phyloP scores from a whole-genome alignment of 371 early-diverging fungal genomes.

The Syncephalastrum racemosum region DNA sequence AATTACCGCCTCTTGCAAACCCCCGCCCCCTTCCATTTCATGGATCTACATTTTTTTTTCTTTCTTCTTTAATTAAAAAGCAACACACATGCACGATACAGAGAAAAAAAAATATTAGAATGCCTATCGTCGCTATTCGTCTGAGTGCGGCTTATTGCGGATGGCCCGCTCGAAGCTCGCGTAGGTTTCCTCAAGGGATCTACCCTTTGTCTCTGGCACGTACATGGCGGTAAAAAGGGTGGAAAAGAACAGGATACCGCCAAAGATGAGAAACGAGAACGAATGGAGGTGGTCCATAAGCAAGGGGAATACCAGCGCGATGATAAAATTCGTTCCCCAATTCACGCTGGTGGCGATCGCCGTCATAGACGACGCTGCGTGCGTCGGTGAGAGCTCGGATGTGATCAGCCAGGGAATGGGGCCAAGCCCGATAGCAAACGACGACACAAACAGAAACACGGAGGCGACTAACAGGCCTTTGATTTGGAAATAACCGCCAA shows the following conservation, averaged over 20 bases:
- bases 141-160: no score
- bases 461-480: conserved; percentile 59
- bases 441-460: conserved; percentile 76
- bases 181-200: conserved; percentile 61
- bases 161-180: conserved; percentile 4
- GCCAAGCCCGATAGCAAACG: conserved; percentile 85
- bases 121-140: no score
- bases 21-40: no score
- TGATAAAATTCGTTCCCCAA: conserved; percentile 52
- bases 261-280: conserved; percentile 64
- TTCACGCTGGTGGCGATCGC: conserved; percentile 60
- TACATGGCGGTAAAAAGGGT: conserved; percentile 36
- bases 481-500: conserved; percentile 49
- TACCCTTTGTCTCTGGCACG: conserved; percentile 82
- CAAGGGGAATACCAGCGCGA: conserved; percentile 54
- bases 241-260: conserved; percentile 21
- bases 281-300: conserved; percentile 50
- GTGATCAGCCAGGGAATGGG: conserved; percentile 82
- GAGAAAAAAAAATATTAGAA: no score
- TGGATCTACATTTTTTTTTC: no score
- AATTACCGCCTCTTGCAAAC: no score
- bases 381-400: conserved; percentile 69
- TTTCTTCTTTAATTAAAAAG: no score
- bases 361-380: conserved; percentile 58
- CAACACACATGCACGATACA: no score